Base-by-base conservation (phyloP, 148 eudicot species). In the Arbutus unedo region DNA sequence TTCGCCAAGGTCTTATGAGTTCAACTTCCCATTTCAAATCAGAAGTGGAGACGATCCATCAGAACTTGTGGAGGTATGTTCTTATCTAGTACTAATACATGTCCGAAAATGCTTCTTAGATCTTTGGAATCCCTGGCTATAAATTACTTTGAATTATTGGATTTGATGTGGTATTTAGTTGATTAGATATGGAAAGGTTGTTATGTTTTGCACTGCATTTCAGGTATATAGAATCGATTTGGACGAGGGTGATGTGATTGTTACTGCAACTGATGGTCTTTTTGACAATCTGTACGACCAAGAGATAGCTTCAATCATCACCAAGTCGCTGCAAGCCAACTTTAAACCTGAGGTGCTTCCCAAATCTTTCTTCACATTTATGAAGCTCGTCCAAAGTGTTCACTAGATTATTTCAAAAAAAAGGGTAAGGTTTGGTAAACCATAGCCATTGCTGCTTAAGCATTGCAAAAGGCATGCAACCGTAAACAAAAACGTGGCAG, bases 221-320 rank as follows among this genome's bases (percentile, higher is more conserved):
- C 78, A 74, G 78, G 78, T 51, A 51, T 49, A 74, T 82, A 87
- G 68, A 71, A 78, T 93, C 74, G 88, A 91, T 79, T 79, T 96
- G 86, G 95, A 93, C 7, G 93, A 88, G 44, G 94, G 92, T 49
- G 98, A 96, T 51, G 86, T 92, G 82, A 88, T 94, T 70, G 84
- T 96, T 79, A 84, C 89, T 73, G 97, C 97, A 51, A 94, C 98
- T 10, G 95, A 96, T 88, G 99, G 97, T 79, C 94, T 96, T 50
- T 91, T 94, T 81, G 97, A 93, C 90, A 94, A 96, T 86, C 84
- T 94, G 18, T 96, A 94, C 54, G 92, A 91, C 72, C 87, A 90
- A 77, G 97, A 96, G 81, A 93, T 96, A 81, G 90, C 87, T 50
- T 89, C 87, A 51, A 59, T 88, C 9, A 88, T 94, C 83, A 85